These are phyloP conservation scores for Russula ochroleuca DNA, from an alignment of 768 basidiomycete genomes.

Conservation along the genomic window DNA sequence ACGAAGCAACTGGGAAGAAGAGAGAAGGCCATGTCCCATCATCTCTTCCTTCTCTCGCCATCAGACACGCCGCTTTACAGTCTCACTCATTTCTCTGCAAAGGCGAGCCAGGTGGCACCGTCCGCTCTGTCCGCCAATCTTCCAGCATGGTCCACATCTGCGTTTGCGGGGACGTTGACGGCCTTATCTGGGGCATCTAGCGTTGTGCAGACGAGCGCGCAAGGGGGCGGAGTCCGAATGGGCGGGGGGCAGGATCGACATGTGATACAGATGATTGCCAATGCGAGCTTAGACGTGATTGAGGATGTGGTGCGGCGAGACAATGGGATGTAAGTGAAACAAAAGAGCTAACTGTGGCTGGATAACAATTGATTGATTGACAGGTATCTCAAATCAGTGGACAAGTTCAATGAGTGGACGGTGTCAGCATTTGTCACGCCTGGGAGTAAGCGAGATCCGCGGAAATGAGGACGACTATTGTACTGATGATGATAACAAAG, in stretches of 20 bases:
- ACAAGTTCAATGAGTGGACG: slow-evolving; percentile 99
- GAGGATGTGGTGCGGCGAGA: slow-evolving; percentile 90
- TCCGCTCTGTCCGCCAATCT: slow-evolving; percentile 78
- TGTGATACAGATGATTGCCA: slow-evolving; percentile 98
- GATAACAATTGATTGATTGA: slow-evolving; percentile 12
- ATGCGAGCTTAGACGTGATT: slow-evolving; percentile 90
- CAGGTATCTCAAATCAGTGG: slow-evolving; percentile 93
- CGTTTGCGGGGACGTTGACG: slow-evolving; percentile 84
- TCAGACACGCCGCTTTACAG: slow-evolving; percentile 84
- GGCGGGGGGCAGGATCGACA: slow-evolving; percentile 84
- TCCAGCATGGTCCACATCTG: slow-evolving; percentile 87
- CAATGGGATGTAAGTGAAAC: slow-evolving; percentile 61
- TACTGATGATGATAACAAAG: slow-evolving; percentile 42
- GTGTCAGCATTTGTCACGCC: slow-evolving; percentile 95
- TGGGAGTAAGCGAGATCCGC: slow-evolving; percentile 61
- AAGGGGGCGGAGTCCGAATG: slow-evolving; percentile 60
- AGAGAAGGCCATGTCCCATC: slow-evolving; percentile 64
- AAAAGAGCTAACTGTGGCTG: background rate
- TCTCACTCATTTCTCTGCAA: slow-evolving; percentile 77
- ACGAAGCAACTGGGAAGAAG: background rate
- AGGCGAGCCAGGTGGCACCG: slow-evolving; percentile 53
- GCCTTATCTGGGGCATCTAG: slow-evolving; percentile 82
- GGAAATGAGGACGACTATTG: background rate
- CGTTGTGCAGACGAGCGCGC: slow-evolving; percentile 56
- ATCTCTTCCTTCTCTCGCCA: slow-evolving; percentile 80